These are phyloP conservation scores for Solanum piurae DNA, from an alignment of 257 asterid genomes.

Conservation along the genomic window DNA sequence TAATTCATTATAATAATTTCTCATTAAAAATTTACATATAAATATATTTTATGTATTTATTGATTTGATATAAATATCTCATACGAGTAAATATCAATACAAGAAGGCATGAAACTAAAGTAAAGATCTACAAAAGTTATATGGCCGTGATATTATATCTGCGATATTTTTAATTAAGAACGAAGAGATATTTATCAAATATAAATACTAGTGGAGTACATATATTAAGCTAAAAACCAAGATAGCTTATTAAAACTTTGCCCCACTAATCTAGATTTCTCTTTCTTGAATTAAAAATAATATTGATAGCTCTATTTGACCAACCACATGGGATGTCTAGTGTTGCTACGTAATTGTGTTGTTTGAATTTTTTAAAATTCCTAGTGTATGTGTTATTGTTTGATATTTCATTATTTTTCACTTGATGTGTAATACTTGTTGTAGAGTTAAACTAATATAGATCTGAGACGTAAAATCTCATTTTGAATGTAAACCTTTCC, in stretches of 20 bases:
- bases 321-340: background rate
- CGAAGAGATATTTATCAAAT: background rate
- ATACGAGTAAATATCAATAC: background rate
- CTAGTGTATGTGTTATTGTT: too few relatives aligned
- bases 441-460: too few relatives aligned
- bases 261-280: background rate
- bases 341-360: background rate
- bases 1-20: background rate
- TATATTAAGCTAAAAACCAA: background rate
- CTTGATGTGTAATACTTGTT: rapidly evolving
- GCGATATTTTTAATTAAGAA: background rate
- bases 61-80: background rate
- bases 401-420: too few relatives aligned
- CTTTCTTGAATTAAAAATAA: background rate
- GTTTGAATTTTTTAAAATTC: background rate
- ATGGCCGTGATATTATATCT: rapidly evolving
- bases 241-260: background rate
- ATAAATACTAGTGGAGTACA: background rate
- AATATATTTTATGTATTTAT: background rate
- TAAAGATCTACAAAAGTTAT: background rate
- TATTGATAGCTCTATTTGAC: background rate
- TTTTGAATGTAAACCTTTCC: too few relatives aligned
- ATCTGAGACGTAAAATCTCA: too few relatives aligned
- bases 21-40: background rate
- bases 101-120: background rate